Evolutionary conservation across 768 basidiomycete genomes (phyloP), one percentile per base, ranked within the genome.

Genomic region (Amylocystis lapponica): DNA sequence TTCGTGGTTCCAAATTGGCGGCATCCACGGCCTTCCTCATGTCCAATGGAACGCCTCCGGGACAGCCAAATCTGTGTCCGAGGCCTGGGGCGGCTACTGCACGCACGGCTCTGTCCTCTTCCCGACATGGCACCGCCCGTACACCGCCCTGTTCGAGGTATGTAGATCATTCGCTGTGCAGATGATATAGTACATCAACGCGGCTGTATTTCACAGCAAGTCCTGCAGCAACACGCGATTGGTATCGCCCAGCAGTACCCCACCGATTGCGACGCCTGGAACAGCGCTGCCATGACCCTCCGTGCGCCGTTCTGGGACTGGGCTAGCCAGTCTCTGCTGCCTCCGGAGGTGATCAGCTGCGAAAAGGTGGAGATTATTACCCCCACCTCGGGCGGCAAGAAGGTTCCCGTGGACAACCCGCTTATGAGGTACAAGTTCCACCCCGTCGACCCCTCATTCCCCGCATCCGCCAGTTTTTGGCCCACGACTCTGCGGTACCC

Each of bases 61-160:
- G 5, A 51, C 55, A 17, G 21, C 40, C 10, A 19, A 56, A 22
- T 56, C 66, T 1, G 58, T 52, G 11, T 37, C 54, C 13, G 45
- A n/a, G n/a, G n/a, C 55, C 7, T 68, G 62, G 62, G 59, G 63
- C 14, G 77, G 76, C 4, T 78, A 79, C 50, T 79, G 76, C 53
- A 69, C 67, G n/a, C 78, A 80, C 53, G 72, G 71, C 13, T 70
- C 68, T 2, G 63, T 70, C 8, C 59, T 77, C 9, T 78, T 78
- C 64, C 75, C 75, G 7, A 75, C 72, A 4, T 78, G 73, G 71
- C 76, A 80, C 49, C 59, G 78, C 38, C 74, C 75, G 3, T 78
- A 78, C 47, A 55, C 78, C 22, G 54, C 68, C 25, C 56, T 77
- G 1, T 69, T 67, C 45, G 76, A 80, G 65, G 76, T 76, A 35